Base-by-base conservation (phyloP, 1,284 basidiomycete genomes). In the Cystobasidium sp. region DNA sequence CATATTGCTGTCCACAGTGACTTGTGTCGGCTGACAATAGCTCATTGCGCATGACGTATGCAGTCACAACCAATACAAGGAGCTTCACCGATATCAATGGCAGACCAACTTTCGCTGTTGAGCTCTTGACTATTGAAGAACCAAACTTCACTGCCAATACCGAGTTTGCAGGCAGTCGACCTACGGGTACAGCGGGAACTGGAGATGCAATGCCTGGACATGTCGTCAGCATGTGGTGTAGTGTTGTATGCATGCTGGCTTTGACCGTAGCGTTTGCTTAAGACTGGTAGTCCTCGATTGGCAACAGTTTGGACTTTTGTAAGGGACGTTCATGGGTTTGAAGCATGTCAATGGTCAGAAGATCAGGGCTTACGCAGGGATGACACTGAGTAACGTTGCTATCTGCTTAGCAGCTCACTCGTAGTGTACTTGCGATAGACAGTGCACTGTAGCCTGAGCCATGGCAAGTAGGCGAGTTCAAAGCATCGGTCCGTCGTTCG, bases 91-190 rank as follows among this genome's bases (percentile, higher is more conserved):
- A 58, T 22, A 14, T 16, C 8, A 12, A 56, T n/a, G 66, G 66
- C 52, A 22, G 53, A 41, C 66, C 66, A 20, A 68, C 52, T 20
- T 58, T 68, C 22, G 24, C 66, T 20, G 9, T 68, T 16, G 52
- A 56, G 12, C 52, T 68, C 12, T 24, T 58, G 20, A 68, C 66
- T 5, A 56, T 68, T 20, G 52, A 55, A 6, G 24, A 68, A 22
- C 66, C 66, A 12, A 43, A 37, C n/a, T 68, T 68, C 22, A 68
- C 66, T 43, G 52, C 52, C 41, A 68, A 68, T 44, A 56, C 52
- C 9, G 66, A 56, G n/a, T 68, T 58, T 18, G 66, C 52, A 20
- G 53, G 52, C 14, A 37, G 10, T 37, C 9, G 52, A 46, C 52
- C 52, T 18, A 68, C 66, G 14, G 51, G n/a, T 24, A 39, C 64